Base-by-base conservation (phyloP, 2,329 filamentous ascomycete species). In the Pezicula neosporulosa region DNA sequence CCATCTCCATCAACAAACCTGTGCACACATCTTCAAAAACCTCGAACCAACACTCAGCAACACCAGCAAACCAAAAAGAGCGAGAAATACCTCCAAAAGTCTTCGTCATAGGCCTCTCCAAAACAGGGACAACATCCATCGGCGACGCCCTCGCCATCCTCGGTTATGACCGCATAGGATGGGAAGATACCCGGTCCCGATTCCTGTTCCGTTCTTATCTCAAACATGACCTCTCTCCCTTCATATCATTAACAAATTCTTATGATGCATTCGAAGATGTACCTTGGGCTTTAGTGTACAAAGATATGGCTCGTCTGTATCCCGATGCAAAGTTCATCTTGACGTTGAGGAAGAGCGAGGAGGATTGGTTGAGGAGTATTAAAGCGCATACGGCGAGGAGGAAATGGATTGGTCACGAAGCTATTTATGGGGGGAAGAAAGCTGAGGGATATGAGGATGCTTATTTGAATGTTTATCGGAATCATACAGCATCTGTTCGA, bases 61-160 rank as follows among this genome's bases (percentile, higher is more conserved):
- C 13, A 15, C 37, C 37, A 39, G 8, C 9, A 39, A 39, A n/a
- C 7, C n/a, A 39, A n/a, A 39, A 9, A 16, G 8, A 37, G 35
- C 13, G 12, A 39, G 19, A 12, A 19, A 6, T 3, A 10, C 37
- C 4, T 7, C 49, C 33, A 24, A 52, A 52, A 27, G 50, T 52
- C 19, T 52, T 52, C 24, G 50, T 52, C 16, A 52, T 52, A 16
- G 50, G 50, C n/a, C 50, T 52, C 41, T 52, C 50, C 16, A 52
- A 52, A 35, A 52, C 50, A 3, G 50, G 50, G 12, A 52, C 50
- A 7, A 52, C 50, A 15, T 52, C 50, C 21, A 36, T 52, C n/a
- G 50, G 50, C 13, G 50, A 52, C 38, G 50, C 50, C 6, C 42
- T 52, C 10, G 50, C 37, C 12, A 21, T n/a, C 8, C 39, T 52